Base-by-base conservation (phyloP, 805 yeast genomes). In the Sugiyamaella boreocaroliniensis region DNA sequence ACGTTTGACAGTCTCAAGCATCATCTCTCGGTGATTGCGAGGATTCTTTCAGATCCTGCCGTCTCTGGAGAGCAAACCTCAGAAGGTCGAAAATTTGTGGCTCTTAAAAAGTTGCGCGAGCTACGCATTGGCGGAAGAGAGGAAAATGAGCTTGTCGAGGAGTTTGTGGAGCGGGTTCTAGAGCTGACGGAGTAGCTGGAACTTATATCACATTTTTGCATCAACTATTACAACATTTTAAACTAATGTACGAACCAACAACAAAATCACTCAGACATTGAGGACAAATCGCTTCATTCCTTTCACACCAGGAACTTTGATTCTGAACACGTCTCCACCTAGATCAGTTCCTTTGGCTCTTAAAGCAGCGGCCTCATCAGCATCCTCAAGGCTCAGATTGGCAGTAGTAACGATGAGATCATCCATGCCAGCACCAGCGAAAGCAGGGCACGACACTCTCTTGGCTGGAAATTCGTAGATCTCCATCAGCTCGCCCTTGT, bases 381-480 rank as follows among this genome's bases (percentile, higher is more conserved):
- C 48, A 7, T n/a, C 16, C 29, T 49, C 52, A 29, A 26, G 32
- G 4, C 16, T 43, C 40, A 49, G 29, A 10, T 42, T 22, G 15
- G 52, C 96, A 16, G 83, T 76, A 2, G 95, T 85, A 40, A 88
- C 79, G 60, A 77, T 83, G 51, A 89, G 57, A 48, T 81, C 83
- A 61, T 80, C 77, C 51, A 71, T 63, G 16, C 79, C 67, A 22
- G 65, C 63, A 6, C 89, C 95, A n/a, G 85, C 84, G 54, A 85
- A 75, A 1, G 83, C 76, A 42, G 83, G 82, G 58, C 95, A 86
- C 3, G 87, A 77, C 49, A 84, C 67, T 55, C 83, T 73, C 18
- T 71, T 64, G 4, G 81, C 76, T 1, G 95, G 96, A 50, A 89
- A 64, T 5, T 66, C 48, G 61, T 74, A 77, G 48, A 75, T 76